phyloP scores from a whole-genome alignment of 305 asterid genomes.

The Fraxinus angustifolia region DNA sequence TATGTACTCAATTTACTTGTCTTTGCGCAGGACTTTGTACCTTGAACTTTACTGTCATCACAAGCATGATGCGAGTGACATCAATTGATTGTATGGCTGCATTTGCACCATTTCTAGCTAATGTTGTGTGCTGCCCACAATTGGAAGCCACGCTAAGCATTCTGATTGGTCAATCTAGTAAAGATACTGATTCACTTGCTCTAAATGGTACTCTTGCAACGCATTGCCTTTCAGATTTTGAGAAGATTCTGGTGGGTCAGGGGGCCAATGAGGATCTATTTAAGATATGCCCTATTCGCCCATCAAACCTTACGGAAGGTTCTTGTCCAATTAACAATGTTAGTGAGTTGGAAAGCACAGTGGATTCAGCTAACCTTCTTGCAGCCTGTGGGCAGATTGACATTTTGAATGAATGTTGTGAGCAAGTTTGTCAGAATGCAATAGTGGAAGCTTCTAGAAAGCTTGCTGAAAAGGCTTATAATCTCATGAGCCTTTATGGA shows the following conservation, averaged over 20 bases:
- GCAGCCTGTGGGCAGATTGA: slow-evolving; percentile 80
- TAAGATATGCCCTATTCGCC: slow-evolving; percentile 68
- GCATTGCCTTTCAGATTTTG: slow-evolving; percentile 83
- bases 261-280: slow-evolving; percentile 78
- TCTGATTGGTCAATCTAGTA: slow-evolving; percentile 86
- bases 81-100: slow-evolving; percentile 83
- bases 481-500: slow-evolving; percentile 46
- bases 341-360: slow-evolving; percentile 65
- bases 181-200: slow-evolving; percentile 59
- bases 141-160: slow-evolving; percentile 78
- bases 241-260: slow-evolving; percentile 71
- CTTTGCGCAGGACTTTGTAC: slow-evolving; percentile 56
- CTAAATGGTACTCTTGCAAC: slow-evolving; percentile 62
- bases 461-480: slow-evolving; percentile 67
- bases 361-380: slow-evolving; percentile 68
- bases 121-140: slow-evolving; percentile 95
- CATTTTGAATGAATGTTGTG: slow-evolving; percentile 83
- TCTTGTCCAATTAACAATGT: slow-evolving; percentile 82
- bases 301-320: slow-evolving; percentile 78
- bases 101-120: slow-evolving; percentile 85
- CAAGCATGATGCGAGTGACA: slow-evolving; percentile 64
- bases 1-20: slow-evolving; percentile 7
- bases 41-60: slow-evolving; percentile 62
- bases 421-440: slow-evolving; percentile 88
- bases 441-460: slow-evolving; percentile 76